Evolutionary conservation across 306 rosid species (phyloP), one percentile per base, ranked within the genome.

Genomic region (Gleditsia sinensis): DNA sequence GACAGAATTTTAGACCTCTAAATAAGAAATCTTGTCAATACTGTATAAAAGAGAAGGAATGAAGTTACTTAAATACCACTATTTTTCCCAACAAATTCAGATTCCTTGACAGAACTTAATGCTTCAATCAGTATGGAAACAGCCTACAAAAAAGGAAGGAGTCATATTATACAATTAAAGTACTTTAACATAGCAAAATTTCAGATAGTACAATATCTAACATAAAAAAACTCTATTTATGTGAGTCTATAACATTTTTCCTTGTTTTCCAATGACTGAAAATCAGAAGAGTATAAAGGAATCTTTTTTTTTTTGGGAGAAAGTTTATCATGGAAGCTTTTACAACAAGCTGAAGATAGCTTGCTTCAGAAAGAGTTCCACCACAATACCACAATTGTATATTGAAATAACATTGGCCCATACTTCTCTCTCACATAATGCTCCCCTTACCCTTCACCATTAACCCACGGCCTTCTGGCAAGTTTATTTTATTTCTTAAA

Each of bases 91-190:
- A 57, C 80, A 51, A 89, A 88, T 74, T 94, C 99, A 42, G 88
- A 80, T 80, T 88, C 97, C 86, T 92, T 94, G 63, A 83, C 82
- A 75, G 86, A 86, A 72, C 87, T 86, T 62, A 94, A 76, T 57
- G 93, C 90, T 84, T 90, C 99, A 80, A 94, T 92, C 80, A 92
- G 80, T 76, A 85, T 56, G 66, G 86, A 75, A 81, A 92, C 81
- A 77, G 87, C 99, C 99, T 94, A 70, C 86, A 85, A 55, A 75
- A 76, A 60, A 56, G 19, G 40, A n/a, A 33, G 56, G 28, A 74
- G 40, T 59, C 59, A 61, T 36, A 32, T 20, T 37, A 78, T 37
- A 74, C 7, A 67, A 78, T 34, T 40, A 20, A 70, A 71, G 81
- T 30, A 49, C 13, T 59, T 17, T 50, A 74, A 14, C 45, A 46